phyloP scores from a whole-genome alignment of 257 asterid genomes.

The Cordia subcordata region DNA sequence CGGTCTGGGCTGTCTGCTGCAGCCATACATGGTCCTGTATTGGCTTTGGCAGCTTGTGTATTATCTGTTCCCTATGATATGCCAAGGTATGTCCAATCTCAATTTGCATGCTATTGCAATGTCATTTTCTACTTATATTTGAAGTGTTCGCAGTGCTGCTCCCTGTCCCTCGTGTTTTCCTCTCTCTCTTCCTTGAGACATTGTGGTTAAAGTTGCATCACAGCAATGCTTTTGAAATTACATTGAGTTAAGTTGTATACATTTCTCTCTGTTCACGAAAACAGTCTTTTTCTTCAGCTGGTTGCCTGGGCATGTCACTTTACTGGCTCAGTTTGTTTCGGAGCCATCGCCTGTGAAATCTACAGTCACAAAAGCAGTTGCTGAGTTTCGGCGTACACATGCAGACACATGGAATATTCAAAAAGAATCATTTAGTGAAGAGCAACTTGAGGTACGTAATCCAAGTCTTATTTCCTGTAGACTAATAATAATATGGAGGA shows the following conservation, averaged over 20 bases:
- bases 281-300: constrained; percentile 49
- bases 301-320: constrained; percentile 92
- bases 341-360: constrained; percentile 94
- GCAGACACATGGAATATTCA: constrained; percentile 98
- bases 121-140: neutral
- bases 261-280: neutral
- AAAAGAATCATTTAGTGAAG: constrained; percentile 86
- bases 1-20: constrained; percentile 60
- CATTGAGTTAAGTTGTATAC: neutral
- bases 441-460: constrained; percentile 85
- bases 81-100: constrained; percentile 63
- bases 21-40: constrained; percentile 82
- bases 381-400: constrained; percentile 97
- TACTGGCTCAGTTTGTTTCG: constrained; percentile 81
- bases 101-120: neutral
- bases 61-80: constrained; percentile 94
- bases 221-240: neutral
- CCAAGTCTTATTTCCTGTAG: neutral
- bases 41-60: constrained; percentile 92
- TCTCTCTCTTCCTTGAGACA: neutral
- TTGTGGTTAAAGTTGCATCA: neutral
- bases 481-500: neutral
- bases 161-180: neutral
- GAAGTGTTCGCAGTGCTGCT: neutral
- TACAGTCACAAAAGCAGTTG: constrained; percentile 96